phyloP scores from a whole-genome alignment of 345 rosid species.

The Kandelia obovata region DNA sequence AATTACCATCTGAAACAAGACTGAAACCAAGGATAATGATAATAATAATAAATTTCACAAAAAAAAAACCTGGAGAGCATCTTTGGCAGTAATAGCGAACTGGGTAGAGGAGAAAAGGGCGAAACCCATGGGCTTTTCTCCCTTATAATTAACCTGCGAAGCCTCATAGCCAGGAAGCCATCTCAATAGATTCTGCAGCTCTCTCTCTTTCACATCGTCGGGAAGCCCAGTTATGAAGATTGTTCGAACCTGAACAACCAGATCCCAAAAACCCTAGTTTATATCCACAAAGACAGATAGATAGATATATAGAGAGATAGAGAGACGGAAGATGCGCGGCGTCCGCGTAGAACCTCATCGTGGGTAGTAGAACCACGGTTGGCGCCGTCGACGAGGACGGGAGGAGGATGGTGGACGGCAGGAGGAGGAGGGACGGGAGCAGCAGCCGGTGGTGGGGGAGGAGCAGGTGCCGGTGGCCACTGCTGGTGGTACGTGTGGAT shows the following conservation, averaged over 20 bases:
- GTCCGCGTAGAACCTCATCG: slow-evolving; percentile 56
- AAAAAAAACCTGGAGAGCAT: slow-evolving; percentile 70
- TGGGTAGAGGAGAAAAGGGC: slow-evolving; percentile 82
- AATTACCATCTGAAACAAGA: not conserved
- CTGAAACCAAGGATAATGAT: not conserved
- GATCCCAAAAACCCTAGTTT: not conserved
- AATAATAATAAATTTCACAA: not conserved
- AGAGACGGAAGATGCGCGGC: not conserved
- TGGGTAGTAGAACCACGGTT: slow-evolving; percentile 50
- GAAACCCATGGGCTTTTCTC: slow-evolving; percentile 95
- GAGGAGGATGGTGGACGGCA: slow-evolving; percentile 50
- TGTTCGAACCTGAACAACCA: slow-evolving; percentile 63
- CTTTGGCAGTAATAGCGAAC: slow-evolving; percentile 80
- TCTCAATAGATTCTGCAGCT: slow-evolving; percentile 78
- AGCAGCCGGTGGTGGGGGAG: slow-evolving; percentile 57
- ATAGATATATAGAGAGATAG: slow-evolving; percentile 5
- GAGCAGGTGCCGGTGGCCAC: slow-evolving; percentile 63
- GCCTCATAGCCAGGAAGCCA: slow-evolving; percentile 99
- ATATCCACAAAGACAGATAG: not conserved
- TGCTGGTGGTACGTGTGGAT: slow-evolving; percentile 89
- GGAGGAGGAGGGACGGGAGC: slow-evolving; percentile 45
- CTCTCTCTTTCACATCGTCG: slow-evolving; percentile 94
- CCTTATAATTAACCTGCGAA: slow-evolving; percentile 89
- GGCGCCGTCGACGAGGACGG: slow-evolving; percentile 45
- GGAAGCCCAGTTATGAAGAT: slow-evolving; percentile 92